Evolutionary conservation across 305 asterid genomes (phyloP), one percentile per base, ranked within the genome.

Genomic region (Fraxinus xanthoxyloides): DNA sequence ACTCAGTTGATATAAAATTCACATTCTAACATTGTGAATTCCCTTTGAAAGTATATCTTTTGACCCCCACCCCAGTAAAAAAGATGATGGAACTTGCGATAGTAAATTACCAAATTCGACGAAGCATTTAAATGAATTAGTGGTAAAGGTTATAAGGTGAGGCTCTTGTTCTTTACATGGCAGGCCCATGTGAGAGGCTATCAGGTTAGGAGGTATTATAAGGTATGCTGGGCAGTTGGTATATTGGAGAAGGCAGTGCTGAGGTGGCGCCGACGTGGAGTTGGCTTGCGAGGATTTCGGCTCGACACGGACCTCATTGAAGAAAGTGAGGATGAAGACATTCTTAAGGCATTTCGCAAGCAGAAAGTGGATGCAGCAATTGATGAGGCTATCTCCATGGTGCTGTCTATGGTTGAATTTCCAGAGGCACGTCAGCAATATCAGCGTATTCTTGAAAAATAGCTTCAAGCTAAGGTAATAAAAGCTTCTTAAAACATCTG

Each of bases 141-240:
- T 17, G 61, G 61, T 48, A 48, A 48, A 17, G 61, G 61, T 54
- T 54, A 5, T n/a, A 54, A 54, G 65, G 10, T n/a, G 24, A 7
- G 65, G 65, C 61, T 54, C 26, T 54, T 54, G 59, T 82, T 79
- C 77, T 83, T 84, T 79, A 82, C 32, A 67, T 83, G 82, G 87
- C 91, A 96, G 98, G 98, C 99, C 84, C 97, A 97, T 86, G 98
- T 95, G 83, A 89, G 99, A 89, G 99, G 98, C n/a, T 90, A 93
- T 84, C 98, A 89, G 87, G 98, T 89, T 34, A 89, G 99, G 85
- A 92, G 90, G 89, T 82, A 91, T 46, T 92, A 92, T 61, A 91
- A 81, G 85, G 92, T 95, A 13, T 90, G 97, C 82, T 97, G 98
- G 99, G 99, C 98, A 65, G 97, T 90, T 80, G 90, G 98, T 82